Base-by-base conservation (phyloP, 2,329 filamentous ascomycete species). In the Colletotrichum gigasporum region DNA sequence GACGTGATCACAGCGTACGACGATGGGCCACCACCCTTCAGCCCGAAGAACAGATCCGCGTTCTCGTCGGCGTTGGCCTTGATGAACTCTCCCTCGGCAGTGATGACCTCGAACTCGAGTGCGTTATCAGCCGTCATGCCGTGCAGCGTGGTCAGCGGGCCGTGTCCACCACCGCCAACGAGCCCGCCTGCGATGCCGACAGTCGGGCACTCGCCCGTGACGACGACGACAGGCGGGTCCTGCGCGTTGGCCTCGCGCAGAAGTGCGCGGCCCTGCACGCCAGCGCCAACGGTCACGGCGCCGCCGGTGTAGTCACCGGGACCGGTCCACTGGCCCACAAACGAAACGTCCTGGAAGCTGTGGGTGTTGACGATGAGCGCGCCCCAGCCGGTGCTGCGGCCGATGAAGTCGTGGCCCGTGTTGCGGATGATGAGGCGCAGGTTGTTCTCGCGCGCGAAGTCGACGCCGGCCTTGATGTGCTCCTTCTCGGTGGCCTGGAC, bases 151-250 rank as follows among this genome's bases (percentile, higher is more conserved):
- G 76, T 75, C n/a, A 84, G 72, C 0, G 80, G 76, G 0, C 79
- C 80, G 68, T 89, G 86, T 0, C 87, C 87, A 12, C 85, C 87
- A 5, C 86, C 87, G 72, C 87, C 85, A 2, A 80, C 81, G 64
- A 87, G 87, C 2, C 87, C 87, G n/a, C 87, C 87, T 1, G 85
- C 82, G 10, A 87, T 70, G 7, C 87, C 87, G 3, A 90, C 86
- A 1, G 84, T 81, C 2, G 83, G 77, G 67, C 85, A 87, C 63
- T 86, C 82, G 2, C 86, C 86, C 0, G 81, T 83, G 4, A 89
- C 77, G 10, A 85, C 78, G 12, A 78, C 72, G 2, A 85, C 67
- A 1, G 71, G 71, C 4, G 72, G 73, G 16, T 78, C 78, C 48
- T 77, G 68, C 0, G 73, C 71, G 42, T 81, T 68, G 2, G 82